Evolutionary conservation across 2,329 filamentous ascomycete species (phyloP).

Genomic region (Aspergillus candidus): DNA sequence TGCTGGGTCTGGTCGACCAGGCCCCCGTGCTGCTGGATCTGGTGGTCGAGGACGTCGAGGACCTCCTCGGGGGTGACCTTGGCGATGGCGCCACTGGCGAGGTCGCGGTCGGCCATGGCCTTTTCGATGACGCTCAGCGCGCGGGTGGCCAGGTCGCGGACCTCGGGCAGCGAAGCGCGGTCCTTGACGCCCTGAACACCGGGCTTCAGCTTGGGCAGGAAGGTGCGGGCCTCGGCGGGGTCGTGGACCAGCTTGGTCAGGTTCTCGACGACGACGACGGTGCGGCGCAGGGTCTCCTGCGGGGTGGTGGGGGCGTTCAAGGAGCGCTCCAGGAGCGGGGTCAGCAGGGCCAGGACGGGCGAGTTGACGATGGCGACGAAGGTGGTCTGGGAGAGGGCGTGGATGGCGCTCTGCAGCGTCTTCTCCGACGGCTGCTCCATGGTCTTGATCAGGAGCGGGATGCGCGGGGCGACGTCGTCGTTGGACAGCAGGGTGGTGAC

Average conservation of each 20-base stretch:
- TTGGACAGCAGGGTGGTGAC: constrained; percentile 87
- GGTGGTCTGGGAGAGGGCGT: constrained; percentile 94
- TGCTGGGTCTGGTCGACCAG: constrained; percentile 57
- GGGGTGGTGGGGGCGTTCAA: constrained; percentile 85
- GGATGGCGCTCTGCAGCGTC: constrained; percentile 89
- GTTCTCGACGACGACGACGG: constrained; percentile 95
- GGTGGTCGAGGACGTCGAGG: constrained; percentile 63
- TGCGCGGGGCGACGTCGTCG: constrained; percentile 89
- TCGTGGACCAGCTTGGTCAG: constrained; percentile 96
- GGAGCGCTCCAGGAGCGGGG: constrained; percentile 87
- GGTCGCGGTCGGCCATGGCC: constrained; percentile 70
- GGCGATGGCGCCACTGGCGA: constrained; percentile 52
- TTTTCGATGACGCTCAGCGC: constrained; percentile 84
- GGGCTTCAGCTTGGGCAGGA: constrained; percentile 88
- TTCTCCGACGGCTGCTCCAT: constrained; percentile 91
- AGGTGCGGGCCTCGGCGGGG: constrained; percentile 87
- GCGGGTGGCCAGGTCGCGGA: constrained; percentile 79
- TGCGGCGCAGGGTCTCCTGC: constrained; percentile 92
- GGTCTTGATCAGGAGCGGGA: constrained; percentile 85
- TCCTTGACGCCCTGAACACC: constrained; percentile 86
- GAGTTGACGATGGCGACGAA: constrained; percentile 96
- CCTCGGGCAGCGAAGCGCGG: constrained; percentile 86
- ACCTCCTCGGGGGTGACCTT: constrained; percentile 66
- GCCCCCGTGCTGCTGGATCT: constrained; percentile 65
- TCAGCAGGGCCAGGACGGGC: constrained; percentile 87